Base-by-base conservation (phyloP, 2,329 filamentous ascomycete genomes). In the Lizonia empirigonia region DNA sequence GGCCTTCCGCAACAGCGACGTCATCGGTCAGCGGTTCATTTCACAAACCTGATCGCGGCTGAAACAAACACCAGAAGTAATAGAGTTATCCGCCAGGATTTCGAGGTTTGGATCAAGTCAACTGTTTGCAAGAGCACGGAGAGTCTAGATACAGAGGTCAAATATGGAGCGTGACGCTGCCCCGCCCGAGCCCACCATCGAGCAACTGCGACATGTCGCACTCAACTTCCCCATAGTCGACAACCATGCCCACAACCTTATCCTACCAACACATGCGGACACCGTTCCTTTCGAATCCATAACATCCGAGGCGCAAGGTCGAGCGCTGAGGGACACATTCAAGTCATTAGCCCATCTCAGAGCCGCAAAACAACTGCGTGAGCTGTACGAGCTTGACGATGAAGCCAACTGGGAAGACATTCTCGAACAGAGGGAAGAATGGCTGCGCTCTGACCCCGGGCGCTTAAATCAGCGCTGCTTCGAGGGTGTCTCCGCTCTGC, bases 241-340 rank as follows among this genome's bases (percentile, higher is more conserved):
- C 73, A 84, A 89, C 60, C 87, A 90, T 65, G 86, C 85, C 2
- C 87, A 90, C 58, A 87, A 87, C 22, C 77, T 91, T 1, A 80
- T 90, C 8, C 81, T 81, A 29, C 75, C 76, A 6, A 73, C 77
- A 16, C 71, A 78, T 9, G 69, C 81, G 22, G 70, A 73, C 50
- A 77, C 77, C 18, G 75, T 83, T 45, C 78, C 82, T 7, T 78
- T 86, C 16, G 78, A 85, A 38, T 81, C 84, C 35, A 86, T 91
- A 56, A 84, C 85, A 1, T 88, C 87, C 6, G 90, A 94, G 75
- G 90, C 90, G 1, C 77, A 83, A 50, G 89, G 86, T 7, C 77
- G 83, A 49, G 88, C 89, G 10, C 76, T 93, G 22, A 70, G 82
- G 33, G 82, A 87, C 49, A 82, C 84, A 0, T 76, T 74, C 36